Base-by-base conservation (phyloP, 2,329 filamentous ascomycete species). In the Claviceps purpurea region DNA sequence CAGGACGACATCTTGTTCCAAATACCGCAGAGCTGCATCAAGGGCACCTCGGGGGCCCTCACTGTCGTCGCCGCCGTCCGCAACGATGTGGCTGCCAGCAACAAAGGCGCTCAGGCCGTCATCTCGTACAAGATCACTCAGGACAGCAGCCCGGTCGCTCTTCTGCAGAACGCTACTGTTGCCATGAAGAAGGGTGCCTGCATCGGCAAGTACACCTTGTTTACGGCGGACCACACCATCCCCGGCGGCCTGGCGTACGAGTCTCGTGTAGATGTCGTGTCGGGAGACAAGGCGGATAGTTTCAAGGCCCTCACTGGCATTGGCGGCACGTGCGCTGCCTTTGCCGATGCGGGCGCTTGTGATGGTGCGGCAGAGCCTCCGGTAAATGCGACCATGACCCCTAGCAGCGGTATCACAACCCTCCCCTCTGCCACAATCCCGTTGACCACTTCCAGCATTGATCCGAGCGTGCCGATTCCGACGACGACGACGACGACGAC, bases 1-100 rank as follows among this genome's bases (percentile, higher is more conserved):
- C 70, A 76, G 47, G 79, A 82, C 59, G 73, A 65, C 7, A 64
- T 82, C 24, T 65, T 82, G 39, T 66, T 79, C 46, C 78, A 81
- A 61, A 67, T 64, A 20, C 72, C 74, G 1, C 78, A 82, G 59
- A 81, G 77, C 65, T 82, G 79, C 58, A 63, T 80, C 16, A 60
- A 71, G 4, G 66, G 70, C 41, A 64, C 62, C 1, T 59, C 64
- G 3, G 74, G 74, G 4, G 65, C 65, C 6, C 61, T 75, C 7
- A 75, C 69, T 4, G 62, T 75, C 18, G 66, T 69, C 0, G 74
- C 73, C 30, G 70, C 74, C 52, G 70, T 77, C 20, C 73, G 73
- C 53, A 77, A 76, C 58, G 73, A 76, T 52, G 64, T 70, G 16
- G 61, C 63, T 43, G 16, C 41, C 2, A 59, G 62, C n/a, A 59